Percentiles rank a stretch among this genome's conserved stretches.
These are phyloP conservation scores for Peniophora sp. DNA, from an alignment of 1,284 basidiomycete species.

Conservation along the genomic window DNA sequence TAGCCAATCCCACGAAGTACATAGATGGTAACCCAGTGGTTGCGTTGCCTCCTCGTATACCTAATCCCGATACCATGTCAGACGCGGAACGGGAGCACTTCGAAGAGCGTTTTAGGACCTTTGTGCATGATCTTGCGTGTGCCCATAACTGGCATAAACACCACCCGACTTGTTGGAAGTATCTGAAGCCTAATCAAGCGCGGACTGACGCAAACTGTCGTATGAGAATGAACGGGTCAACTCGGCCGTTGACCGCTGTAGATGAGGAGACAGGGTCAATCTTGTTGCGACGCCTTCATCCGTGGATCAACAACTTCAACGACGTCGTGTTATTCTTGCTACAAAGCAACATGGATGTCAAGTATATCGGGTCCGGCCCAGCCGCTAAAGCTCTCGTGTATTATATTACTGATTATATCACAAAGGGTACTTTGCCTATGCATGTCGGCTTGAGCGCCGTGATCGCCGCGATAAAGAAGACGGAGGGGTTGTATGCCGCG, in stretches of 20 bases:
- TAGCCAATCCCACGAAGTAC: not conserved
- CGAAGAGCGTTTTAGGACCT: not conserved
- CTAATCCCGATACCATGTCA: not conserved
- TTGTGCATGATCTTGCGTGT: slow-evolving; percentile 1
- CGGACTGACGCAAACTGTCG: slow-evolving; percentile 5
- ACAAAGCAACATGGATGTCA: slow-evolving; percentile 23
- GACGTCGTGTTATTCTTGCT: slow-evolving; percentile 10
- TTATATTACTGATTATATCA: slow-evolving; percentile 23
- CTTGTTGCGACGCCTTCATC: slow-evolving; percentile 6
- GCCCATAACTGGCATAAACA: slow-evolving; percentile 5
- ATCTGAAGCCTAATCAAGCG: slow-evolving; percentile 1
- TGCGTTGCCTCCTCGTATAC: not conserved
- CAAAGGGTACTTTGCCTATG: slow-evolving; percentile 15
- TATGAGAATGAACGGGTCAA: slow-evolving; percentile 7
- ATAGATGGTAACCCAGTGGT: not conserved
- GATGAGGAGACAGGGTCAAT: slow-evolving; percentile 4
- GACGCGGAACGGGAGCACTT: not conserved
- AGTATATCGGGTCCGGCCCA: slow-evolving; percentile 21
- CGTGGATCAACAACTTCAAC: slow-evolving; percentile 9
- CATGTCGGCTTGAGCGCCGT: slow-evolving; percentile 15
- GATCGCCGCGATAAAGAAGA: slow-evolving; percentile 13
- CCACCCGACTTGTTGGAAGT: slow-evolving; percentile 5
- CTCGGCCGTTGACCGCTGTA: not conserved
- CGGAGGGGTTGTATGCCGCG: slow-evolving; percentile 1
- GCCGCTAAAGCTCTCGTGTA: slow-evolving; percentile 20